These are phyloP conservation scores for Chlorella sp. DNA, from an alignment of 139 green algal genomes.

Conservation along the genomic window DNA sequence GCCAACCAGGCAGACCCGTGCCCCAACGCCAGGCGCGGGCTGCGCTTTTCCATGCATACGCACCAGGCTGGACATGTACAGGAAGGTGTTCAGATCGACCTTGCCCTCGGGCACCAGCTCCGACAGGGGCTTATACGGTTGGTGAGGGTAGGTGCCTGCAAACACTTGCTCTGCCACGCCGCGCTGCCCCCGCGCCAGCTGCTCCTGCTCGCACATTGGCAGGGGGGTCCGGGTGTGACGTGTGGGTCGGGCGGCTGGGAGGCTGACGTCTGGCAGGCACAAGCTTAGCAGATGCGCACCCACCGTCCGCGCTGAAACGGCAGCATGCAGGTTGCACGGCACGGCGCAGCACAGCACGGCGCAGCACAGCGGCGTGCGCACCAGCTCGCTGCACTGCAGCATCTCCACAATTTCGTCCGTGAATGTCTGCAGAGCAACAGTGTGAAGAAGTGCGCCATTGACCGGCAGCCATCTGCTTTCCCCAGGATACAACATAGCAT, in stretches of 20 bases:
- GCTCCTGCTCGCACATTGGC: not conserved
- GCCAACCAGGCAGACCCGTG: no score
- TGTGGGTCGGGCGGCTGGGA: no score
- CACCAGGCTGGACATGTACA: not conserved
- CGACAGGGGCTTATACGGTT: not conserved
- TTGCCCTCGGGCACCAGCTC: not conserved
- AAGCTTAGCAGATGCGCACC: no score
- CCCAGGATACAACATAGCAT: no score
- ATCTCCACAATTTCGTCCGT: not conserved
- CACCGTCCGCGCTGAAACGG: no score
- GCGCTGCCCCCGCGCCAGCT: not conserved
- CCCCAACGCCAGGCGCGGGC: no score
- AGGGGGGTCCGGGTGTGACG: no score
- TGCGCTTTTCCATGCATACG: not conserved
- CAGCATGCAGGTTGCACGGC: no score
- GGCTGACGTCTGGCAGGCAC: no score
- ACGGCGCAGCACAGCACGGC: not conserved
- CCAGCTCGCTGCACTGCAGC: conserved; percentile 8
- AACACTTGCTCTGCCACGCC: conserved; percentile 1
- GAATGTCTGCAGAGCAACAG: not conserved
- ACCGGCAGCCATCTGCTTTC: no score
- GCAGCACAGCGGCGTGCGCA: not conserved
- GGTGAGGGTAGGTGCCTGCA: not conserved
- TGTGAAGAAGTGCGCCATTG: no score
- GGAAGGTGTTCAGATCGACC: not conserved